phyloP scores from a whole-genome alignment of 345 rosid species.

The Pugionium cornutum region DNA sequence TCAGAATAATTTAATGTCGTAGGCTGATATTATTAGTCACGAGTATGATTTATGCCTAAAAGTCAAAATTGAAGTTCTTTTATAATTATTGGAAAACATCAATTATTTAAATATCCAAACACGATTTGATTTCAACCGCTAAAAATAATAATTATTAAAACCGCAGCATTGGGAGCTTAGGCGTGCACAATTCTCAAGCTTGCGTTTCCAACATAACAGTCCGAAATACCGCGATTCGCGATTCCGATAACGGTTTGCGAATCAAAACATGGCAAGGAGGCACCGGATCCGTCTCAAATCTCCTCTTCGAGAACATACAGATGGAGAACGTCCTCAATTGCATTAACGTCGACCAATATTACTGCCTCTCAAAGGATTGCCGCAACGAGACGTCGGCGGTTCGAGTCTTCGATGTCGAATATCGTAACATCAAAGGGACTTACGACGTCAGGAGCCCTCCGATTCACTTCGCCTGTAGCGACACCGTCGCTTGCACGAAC shows the following conservation, averaged over 20 bases:
- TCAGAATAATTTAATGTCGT: not conserved
- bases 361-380: constrained; percentile 67
- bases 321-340: constrained; percentile 92
- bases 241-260: constrained; percentile 89
- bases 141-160: not conserved
- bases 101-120: not conserved
- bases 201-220: constrained; percentile 92
- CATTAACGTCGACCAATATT: constrained; percentile 88
- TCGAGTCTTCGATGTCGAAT: constrained; percentile 58
- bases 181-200: constrained; percentile 90
- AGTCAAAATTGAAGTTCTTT: not conserved
- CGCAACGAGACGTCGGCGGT: constrained; percentile 88
- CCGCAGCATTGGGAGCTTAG: constrained; percentile 90
- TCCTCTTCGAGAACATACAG: constrained; percentile 77
- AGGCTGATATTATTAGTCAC: not conserved
- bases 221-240: constrained; percentile 57
- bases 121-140: constrained; percentile 15
- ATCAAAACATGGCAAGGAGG: constrained; percentile 99
- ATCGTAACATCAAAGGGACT: constrained; percentile 82
- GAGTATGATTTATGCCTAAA: not conserved
- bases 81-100: not conserved
- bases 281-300: constrained; percentile 64
- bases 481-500: constrained; percentile 86
- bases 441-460: constrained; percentile 81
- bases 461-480: constrained; percentile 93